Evolutionary conservation across 192 early-diverging fungal genomes (phyloP), one percentile per base, ranked within the genome.

Genomic region (Backusella westeae): DNA sequence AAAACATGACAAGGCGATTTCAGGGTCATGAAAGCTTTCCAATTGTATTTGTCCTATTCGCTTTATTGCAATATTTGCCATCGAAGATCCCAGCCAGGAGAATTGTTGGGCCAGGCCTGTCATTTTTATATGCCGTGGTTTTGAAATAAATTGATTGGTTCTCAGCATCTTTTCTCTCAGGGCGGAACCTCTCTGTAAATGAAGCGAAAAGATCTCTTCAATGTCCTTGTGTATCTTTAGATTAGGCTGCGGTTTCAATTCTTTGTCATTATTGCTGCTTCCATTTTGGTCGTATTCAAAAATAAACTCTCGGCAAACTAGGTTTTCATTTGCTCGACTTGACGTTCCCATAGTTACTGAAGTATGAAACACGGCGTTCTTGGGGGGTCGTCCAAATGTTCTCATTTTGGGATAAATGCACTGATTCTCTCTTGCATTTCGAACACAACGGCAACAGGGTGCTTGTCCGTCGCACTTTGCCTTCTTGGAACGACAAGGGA

Each of bases 331-430:
- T 2, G 56, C 56, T 21, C 29, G 21, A 53, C 23, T 63, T 63
- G 56, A 26, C 9, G 56, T 23, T 35, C 44, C 59, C 53, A 39
- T 19, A 14, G 75, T 56, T 3, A 77, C 72, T 36, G 74, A 63
- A 36, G 72, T 76, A 21, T 81, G 77, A 6, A 81, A 65, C 12
- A 81, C 80, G 12, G 75, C 76, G 34, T 81, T 81, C 42, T 81
- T 81, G 0, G 80, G 71, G 15, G 80, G 80, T 35, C 80, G 75
- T 21, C 80, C 80, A 19, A 73, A 76, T 41, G 65, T 36, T 35
- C 80, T 76, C 12, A 76, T 52, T 36, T 67, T 34, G 3, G 32
- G 44, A 41, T 74, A 81, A 17, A 69, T 68, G 34, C 80, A 81
- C 6, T 69, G 42, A 23, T 46, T 69, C 7, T 75, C 46, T 59